Percentiles rank a stretch among this genome's conserved stretches.
Conservation (phyloP, 352 stramenopile species). For the Phytophthora niederhauseri region DNA sequence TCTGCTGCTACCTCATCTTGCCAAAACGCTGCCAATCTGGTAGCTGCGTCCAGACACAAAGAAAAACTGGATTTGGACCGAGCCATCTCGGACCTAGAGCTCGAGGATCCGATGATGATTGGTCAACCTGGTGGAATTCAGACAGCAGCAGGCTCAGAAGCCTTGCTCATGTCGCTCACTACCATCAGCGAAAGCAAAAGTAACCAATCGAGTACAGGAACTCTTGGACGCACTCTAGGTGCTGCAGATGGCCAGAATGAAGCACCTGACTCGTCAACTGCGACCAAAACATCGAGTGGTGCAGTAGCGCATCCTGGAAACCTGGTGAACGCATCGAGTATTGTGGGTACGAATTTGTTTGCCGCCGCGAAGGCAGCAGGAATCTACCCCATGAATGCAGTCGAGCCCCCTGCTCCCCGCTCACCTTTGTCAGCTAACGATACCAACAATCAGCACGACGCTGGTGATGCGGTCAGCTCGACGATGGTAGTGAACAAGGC, state of each 20-base stretch:
- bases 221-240: slow-evolving; percentile 39
- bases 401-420: slow-evolving; percentile 20
- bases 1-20: slow-evolving; percentile 29
- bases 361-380: slow-evolving; percentile 41
- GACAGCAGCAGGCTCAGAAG: slow-evolving; percentile 44
- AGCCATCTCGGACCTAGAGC: slow-evolving; percentile 83
- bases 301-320: slow-evolving; percentile 22
- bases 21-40: slow-evolving; percentile 57
- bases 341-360: slow-evolving; percentile 45
- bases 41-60: slow-evolving; percentile 75
- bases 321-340: slow-evolving; percentile 45
- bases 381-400: slow-evolving; percentile 39
- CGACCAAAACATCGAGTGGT: slow-evolving; percentile 19
- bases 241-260: slow-evolving; percentile 21
- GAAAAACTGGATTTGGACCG: slow-evolving; percentile 78
- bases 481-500: slow-evolving; percentile 38
- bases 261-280: slow-evolving; percentile 21
- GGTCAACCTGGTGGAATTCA: slow-evolving; percentile 50
- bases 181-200: slow-evolving; percentile 64
- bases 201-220: slow-evolving; percentile 52
- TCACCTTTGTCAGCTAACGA: slow-evolving; percentile 29
- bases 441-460: slow-evolving; percentile 29
- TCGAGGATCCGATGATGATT: slow-evolving; percentile 90
- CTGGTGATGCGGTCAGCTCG: slow-evolving; percentile 28
- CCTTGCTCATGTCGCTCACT: slow-evolving; percentile 54